Evolutionary conservation across 179 eudicot species (phyloP).

Genomic region (Sideroxylon spinosum): DNA sequence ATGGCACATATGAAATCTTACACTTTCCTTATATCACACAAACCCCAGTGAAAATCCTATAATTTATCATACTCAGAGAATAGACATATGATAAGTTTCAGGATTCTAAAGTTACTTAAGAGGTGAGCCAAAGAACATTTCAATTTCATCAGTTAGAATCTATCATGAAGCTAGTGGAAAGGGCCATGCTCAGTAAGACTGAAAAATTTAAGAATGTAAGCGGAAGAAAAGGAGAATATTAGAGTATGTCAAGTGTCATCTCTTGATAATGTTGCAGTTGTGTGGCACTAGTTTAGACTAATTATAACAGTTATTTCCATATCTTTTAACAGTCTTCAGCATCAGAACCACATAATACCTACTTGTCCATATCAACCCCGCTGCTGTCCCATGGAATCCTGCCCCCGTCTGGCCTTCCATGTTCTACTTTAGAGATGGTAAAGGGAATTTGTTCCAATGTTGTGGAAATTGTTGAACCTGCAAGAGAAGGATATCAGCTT

Average conservation of each 20-base stretch:
- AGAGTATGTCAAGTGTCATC: not conserved
- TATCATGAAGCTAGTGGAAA: not conserved
- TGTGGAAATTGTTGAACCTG: conserved; percentile 53
- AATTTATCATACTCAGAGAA: not conserved
- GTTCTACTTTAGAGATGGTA: conserved; percentile 40
- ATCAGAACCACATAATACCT: conserved; percentile 44
- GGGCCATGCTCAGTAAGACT: not conserved
- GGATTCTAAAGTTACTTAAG: not conserved
- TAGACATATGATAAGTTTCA: not conserved
- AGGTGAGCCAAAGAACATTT: not conserved
- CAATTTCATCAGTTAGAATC: not conserved
- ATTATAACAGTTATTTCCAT: not conserved
- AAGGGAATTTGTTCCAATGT: conserved; percentile 46
- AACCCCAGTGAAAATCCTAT: not conserved
- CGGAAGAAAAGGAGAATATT: not conserved
- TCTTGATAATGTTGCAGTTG: not conserved
- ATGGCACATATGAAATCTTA: not conserved
- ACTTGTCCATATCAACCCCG: conserved; percentile 84
- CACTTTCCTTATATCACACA: not conserved
- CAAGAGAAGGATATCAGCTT: conserved; percentile 66
- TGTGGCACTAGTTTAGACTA: not conserved
- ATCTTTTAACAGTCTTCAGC: conserved; percentile 42
- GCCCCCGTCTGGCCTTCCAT: conserved; percentile 35
- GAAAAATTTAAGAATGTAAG: no score
- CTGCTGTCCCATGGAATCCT: conserved; percentile 40